These are phyloP conservation scores for Tremella yokohamensis DNA, from an alignment of 768 basidiomycete species.

Conservation along the genomic window DNA sequence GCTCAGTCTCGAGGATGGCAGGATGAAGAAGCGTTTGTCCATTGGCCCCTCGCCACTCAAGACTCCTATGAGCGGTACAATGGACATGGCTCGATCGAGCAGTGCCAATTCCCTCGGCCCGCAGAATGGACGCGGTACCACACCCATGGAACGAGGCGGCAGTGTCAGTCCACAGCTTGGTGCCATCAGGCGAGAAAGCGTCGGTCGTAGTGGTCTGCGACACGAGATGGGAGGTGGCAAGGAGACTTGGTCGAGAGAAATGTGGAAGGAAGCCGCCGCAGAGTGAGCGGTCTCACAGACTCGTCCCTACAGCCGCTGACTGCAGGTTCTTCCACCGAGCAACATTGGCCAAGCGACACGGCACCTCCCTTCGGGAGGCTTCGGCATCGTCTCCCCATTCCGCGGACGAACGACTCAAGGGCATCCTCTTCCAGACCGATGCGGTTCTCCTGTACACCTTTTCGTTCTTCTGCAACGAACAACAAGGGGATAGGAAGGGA, in stretches of 20 bases:
- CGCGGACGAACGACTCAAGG: conserved; percentile 30
- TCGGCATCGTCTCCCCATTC: conserved; percentile 3
- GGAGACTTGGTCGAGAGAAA: background rate
- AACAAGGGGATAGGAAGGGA: conserved; percentile 5
- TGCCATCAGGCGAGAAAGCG: background rate
- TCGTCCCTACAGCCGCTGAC: background rate
- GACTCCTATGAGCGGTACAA: background rate
- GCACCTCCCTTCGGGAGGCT: background rate
- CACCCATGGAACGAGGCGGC: background rate
- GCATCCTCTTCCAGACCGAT: conserved; percentile 36
- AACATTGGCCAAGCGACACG: background rate
- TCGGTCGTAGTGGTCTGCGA: background rate
- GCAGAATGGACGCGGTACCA: background rate
- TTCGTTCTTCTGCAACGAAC: conserved; percentile 41
- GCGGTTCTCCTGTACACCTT: conserved; percentile 39
- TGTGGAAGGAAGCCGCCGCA: background rate
- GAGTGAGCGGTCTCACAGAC: background rate
- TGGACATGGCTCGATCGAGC: background rate
- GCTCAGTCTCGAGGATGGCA: background rate
- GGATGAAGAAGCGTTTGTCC: background rate
- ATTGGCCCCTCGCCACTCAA: background rate
- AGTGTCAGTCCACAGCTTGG: background rate
- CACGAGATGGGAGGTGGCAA: conserved; percentile 1
- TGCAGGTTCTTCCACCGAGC: background rate
- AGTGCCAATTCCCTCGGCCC: background rate